phyloP scores from a whole-genome alignment of 108 stramenopile species.

The Cyclotella kingstonii region DNA sequence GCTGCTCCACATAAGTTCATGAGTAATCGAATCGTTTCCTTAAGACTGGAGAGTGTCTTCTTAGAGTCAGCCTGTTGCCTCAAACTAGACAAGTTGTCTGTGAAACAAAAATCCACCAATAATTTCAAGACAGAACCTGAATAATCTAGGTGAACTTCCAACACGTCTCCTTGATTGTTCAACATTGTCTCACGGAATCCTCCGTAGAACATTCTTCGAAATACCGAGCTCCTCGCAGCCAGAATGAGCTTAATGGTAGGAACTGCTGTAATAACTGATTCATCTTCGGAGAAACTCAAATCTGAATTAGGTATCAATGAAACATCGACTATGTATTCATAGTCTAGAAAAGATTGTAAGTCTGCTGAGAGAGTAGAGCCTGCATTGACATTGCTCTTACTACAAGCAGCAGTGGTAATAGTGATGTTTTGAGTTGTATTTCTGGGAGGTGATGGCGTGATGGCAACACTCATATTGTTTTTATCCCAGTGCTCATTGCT shows the following conservation, averaged over 20 bases:
- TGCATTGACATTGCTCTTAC: not conserved
- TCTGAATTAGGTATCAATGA: slow-evolving; percentile 10
- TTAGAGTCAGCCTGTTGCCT: not conserved
- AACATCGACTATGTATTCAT: slow-evolving; percentile 22
- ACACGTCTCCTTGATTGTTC: slow-evolving; percentile 13
- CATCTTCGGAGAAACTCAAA: not conserved
- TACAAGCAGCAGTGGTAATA: not conserved
- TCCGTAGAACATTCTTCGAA: slow-evolving; percentile 44
- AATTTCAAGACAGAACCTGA: slow-evolving; percentile 33
- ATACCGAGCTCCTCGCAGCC: slow-evolving; percentile 43
- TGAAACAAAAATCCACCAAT: slow-evolving; percentile 50
- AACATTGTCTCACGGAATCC: slow-evolving; percentile 30
- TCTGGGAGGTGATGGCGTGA: too few relatives aligned
- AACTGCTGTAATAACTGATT: slow-evolving; percentile 3
- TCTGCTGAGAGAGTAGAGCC: slow-evolving; percentile 22
- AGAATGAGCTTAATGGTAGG: slow-evolving; percentile 40
- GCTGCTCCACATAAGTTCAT: slow-evolving; percentile 29
- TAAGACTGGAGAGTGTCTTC: not conserved
- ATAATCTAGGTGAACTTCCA: slow-evolving; percentile 43
- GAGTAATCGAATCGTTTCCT: slow-evolving; percentile 13
- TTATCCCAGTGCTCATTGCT: not conserved
- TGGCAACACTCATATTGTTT: too few relatives aligned
- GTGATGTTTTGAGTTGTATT: too few relatives aligned
- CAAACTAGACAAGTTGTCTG: slow-evolving; percentile 12
- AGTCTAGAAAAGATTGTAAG: slow-evolving; percentile 27